Evolutionary conservation across 768 basidiomycete species (phyloP), one percentile per base, ranked within the genome.

Genomic region (Gloeostereum incarnatum): DNA sequence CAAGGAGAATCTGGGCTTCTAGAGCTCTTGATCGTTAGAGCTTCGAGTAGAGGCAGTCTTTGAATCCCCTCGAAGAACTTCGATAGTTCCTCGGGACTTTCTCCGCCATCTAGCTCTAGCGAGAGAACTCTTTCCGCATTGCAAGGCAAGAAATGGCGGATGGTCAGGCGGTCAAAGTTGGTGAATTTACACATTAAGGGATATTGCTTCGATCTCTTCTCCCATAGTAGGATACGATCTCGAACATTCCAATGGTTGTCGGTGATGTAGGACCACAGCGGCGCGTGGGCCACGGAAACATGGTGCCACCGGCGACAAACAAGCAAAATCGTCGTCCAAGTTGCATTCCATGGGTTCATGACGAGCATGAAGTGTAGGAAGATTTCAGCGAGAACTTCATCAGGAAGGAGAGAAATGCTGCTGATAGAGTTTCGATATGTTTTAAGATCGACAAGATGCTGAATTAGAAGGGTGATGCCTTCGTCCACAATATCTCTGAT

Each of bases 221-320:
- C 4, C 38, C 29, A 39, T 18, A 29, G 14, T 13, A 17, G 6
- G 20, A 31, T 19, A 25, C 29, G 35, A 4, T 7, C 2, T 13
- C 6, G 8, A 13, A 4, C 35, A 8, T 9, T 9, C 3, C 6
- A 7, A 20, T 39, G 5, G 8, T 6, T 3, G 1, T 39, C 38
- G 6, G 27, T 26, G 16, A 39, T 31, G 29, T 31, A 39, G 14
- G 38, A 30, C 38, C 38, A 39, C 11, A 39, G 22, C 23, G 19
- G 14, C 6, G 24, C 38, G 16, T 39, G 6, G 32, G 25, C 18
- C 7, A 31, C 29, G 22, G 17, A 18, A 20, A 39, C 11, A 9
- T 27, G 14, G 29, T 39, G 8, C 38, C 38, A 39, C 20, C 30
- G 26, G 29, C 38, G 38, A 39, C 38, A 39, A 16, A 39, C 29